Conservation (phyloP, 2,329 filamentous ascomycete genomes). For the Colletotrichum sp. region DNA sequence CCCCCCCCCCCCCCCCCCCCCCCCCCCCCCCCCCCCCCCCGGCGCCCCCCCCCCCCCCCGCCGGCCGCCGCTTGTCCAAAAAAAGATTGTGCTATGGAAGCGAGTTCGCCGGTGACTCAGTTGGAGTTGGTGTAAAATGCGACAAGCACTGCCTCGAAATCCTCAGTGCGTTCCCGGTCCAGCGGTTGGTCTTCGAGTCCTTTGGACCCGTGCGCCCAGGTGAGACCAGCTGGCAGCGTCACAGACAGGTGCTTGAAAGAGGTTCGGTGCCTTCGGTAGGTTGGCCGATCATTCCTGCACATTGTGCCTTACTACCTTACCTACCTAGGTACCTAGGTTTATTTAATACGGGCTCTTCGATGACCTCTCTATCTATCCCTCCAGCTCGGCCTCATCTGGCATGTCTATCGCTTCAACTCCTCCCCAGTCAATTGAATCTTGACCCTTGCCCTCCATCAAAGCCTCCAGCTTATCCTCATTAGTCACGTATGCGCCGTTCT, state of each 20-base stretch:
- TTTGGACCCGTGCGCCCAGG: not conserved
- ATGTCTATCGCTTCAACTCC: not conserved
- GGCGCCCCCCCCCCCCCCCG: too few species aligned
- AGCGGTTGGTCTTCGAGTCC: not conserved
- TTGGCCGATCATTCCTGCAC: too few species aligned
- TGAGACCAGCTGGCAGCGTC: not conserved
- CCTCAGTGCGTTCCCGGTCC: not conserved
- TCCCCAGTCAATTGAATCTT: slow-evolving; percentile 16
- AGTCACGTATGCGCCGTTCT: slow-evolving; percentile 47
- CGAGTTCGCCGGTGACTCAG: not conserved
- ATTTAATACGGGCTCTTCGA: too few species aligned
- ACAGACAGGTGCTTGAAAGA: not conserved
- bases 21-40: too few species aligned
- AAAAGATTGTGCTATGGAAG: not conserved
- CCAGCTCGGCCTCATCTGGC: not conserved
- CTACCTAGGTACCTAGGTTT: too few species aligned
- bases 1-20: too few species aligned
- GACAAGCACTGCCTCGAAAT: not conserved
- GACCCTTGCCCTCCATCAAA: slow-evolving; percentile 18
- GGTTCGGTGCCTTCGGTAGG: too few species aligned
- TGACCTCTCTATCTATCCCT: not conserved
- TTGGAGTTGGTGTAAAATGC: not conserved
- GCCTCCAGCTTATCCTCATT: slow-evolving; percentile 59
- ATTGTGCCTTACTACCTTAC: too few species aligned
- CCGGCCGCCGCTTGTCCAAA: too few species aligned